Evolutionary conservation across 176 grass and related monocot species (phyloP).

Genomic region (Paspalum vaginatum): DNA sequence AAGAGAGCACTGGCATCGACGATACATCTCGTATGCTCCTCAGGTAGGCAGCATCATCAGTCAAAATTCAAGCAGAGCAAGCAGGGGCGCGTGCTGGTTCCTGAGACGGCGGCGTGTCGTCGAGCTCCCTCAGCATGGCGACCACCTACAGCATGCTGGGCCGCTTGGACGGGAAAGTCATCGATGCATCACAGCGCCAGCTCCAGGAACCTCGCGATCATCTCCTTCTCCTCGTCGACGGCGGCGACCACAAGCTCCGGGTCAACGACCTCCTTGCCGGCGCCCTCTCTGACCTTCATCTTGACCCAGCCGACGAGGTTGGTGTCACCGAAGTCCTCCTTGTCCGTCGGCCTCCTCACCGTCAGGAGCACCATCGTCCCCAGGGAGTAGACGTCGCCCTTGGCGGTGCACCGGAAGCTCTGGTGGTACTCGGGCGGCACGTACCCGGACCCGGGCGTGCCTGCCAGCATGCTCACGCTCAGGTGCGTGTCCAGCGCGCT

Average conservation of each 20-base stretch:
- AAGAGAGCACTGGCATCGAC: neutral
- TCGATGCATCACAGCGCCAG: conserved; percentile 85
- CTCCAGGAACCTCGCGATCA: conserved; percentile 78
- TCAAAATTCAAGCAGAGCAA: neutral
- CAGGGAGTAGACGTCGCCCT: conserved; percentile 96
- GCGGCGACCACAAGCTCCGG: conserved; percentile 39
- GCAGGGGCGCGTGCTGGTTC: neutral
- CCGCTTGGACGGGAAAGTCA: conserved; percentile 88
- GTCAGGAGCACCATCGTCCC: conserved; percentile 90
- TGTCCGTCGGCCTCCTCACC: conserved; percentile 76
- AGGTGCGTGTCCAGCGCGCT: conserved; percentile 90
- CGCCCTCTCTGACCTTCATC: conserved; percentile 82
- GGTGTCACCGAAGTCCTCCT: conserved; percentile 95
- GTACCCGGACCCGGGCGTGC: conserved; percentile 85
- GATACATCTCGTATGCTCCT: neutral
- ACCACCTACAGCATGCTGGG: conserved; percentile 89
- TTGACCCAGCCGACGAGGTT: conserved; percentile 93
- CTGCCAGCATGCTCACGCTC: conserved; percentile 91
- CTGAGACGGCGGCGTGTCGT: neutral
- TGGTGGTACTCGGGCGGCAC: conserved; percentile 99
- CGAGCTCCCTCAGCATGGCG: conserved; percentile 74
- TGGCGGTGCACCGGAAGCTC: conserved; percentile 93
- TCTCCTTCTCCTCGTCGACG: conserved; percentile 53
- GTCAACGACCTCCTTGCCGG: conserved; percentile 75
- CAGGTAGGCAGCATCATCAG: neutral